Percentiles rank a stretch among this genome's conserved stretches.
Conservation (phyloP, 2,329 filamentous ascomycete genomes). For the Thielaviopsis ethacetica region DNA sequence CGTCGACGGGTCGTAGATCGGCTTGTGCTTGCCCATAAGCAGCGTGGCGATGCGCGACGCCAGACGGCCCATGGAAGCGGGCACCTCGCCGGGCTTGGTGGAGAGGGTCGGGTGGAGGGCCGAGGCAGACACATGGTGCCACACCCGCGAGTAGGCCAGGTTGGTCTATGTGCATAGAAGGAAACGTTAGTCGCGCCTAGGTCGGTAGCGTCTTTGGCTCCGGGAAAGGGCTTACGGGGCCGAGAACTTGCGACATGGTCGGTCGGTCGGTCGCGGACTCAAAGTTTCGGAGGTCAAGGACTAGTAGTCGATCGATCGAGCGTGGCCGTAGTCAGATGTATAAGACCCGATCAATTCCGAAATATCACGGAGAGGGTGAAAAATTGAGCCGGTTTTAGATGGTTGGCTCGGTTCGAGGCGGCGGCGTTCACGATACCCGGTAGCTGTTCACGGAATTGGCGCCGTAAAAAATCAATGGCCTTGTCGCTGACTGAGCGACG, state of each 20-base stretch:
- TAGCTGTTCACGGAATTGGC: neutral
- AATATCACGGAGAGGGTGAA: neutral
- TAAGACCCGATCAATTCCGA: no score
- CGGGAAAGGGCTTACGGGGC: slow-evolving; percentile 37
- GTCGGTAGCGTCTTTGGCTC: neutral
- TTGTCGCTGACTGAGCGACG: slow-evolving; percentile 5
- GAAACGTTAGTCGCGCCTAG: neutral
- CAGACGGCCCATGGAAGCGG: slow-evolving; percentile 74
- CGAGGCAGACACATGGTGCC: slow-evolving; percentile 72
- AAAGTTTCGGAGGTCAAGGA: slow-evolving; percentile 1
- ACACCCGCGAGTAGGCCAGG: slow-evolving; percentile 88
- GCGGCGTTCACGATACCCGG: neutral
- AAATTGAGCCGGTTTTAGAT: neutral
- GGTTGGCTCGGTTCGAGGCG: neutral
- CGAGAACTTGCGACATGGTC: slow-evolving; percentile 64
- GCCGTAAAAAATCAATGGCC: slow-evolving; percentile 4
- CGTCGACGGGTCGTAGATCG: slow-evolving; percentile 89
- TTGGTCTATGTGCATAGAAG: slow-evolving; percentile 48
- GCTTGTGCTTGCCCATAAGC: slow-evolving; percentile 98
- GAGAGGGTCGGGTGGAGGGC: slow-evolving; percentile 45
- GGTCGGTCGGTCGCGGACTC: slow-evolving; percentile 11
- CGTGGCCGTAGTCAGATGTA: neutral
- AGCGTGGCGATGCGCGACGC: slow-evolving; percentile 73
- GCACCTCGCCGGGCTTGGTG: slow-evolving; percentile 39
- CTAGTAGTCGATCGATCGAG: neutral